Evolutionary conservation across 1,139 yeast genomes (phyloP).

Genomic region (Saccharomyces pastorianus): DNA sequence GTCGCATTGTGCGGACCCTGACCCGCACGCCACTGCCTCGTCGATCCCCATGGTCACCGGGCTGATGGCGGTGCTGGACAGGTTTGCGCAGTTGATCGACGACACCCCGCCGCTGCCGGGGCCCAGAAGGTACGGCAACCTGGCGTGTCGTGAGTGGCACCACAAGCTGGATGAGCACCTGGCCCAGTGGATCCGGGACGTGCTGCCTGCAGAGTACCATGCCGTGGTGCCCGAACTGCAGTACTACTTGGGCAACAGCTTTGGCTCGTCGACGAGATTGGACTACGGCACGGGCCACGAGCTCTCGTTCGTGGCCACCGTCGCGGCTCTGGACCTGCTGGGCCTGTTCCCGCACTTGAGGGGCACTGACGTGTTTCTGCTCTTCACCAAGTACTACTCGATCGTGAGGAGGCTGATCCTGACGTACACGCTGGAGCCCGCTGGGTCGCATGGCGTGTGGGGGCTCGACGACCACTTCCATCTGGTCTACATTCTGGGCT

Average conservation of each 20-base stretch:
- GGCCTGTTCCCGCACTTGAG: conserved; percentile 27
- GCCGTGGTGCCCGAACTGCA: conserved; percentile 5
- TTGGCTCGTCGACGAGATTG: conserved; percentile 75
- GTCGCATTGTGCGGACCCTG: conserved; percentile 4
- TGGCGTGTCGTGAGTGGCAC: conserved; percentile 80
- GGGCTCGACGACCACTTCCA: conserved; percentile 97
- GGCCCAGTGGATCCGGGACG: conserved; percentile 12
- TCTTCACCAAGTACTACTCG: conserved; percentile 60
- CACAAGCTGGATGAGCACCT: conserved; percentile 44
- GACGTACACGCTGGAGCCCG: conserved; percentile 58
- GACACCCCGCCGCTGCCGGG: conserved; percentile 55
- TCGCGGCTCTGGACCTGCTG: conserved; percentile 53
- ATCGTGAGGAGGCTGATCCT: conserved; percentile 54
- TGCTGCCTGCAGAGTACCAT: too few species aligned
- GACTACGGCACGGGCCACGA: conserved; percentile 98
- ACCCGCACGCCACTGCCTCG: conserved; percentile 5
- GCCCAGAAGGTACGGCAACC: conserved; percentile 67
- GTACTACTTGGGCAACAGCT: conserved; percentile 58
- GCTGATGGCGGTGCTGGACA: conserved; percentile 29
- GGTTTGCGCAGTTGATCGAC: conserved; percentile 39
- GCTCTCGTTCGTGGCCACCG: conserved; percentile 71
- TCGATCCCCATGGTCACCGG: conserved; percentile 13
- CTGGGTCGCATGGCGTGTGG: conserved; percentile 98
- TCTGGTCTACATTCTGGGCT: conserved; percentile 78
- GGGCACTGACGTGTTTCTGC: conserved; percentile 38